Conservation (phyloP, 768 basidiomycete species). For the Xerocomellus amylosporus region DNA sequence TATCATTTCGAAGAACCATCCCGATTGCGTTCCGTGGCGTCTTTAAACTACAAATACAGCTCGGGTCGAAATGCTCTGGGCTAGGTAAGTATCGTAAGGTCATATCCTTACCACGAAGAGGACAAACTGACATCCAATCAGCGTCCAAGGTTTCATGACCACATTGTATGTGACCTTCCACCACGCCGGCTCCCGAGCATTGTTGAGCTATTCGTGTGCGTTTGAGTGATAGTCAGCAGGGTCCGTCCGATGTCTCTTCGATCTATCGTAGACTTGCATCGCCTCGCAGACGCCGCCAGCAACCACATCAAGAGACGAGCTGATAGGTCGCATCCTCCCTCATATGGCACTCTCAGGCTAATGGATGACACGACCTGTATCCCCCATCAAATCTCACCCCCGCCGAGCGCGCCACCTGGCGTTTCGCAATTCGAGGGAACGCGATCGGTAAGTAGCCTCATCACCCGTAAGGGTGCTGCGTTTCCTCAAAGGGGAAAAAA, state of each 20-base stretch:
- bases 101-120: background rate
- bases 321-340: slow-evolving; percentile 30
- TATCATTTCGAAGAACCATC: too few relatives aligned
- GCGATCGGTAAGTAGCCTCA: slow-evolving; percentile 35
- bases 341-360: slow-evolving; percentile 35
- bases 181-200: background rate
- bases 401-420: slow-evolving; percentile 30
- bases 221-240: too few relatives aligned
- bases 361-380: slow-evolving; percentile 29
- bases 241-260: background rate
- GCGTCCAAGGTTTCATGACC: background rate
- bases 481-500: background rate
- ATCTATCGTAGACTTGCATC: background rate
- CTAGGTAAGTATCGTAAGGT: background rate
- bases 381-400: slow-evolving; percentile 15
- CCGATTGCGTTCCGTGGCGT: background rate
- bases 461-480: background rate
- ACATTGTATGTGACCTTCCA: background rate
- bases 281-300: slow-evolving; percentile 3
- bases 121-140: background rate
- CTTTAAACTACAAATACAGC: background rate
- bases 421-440: slow-evolving; percentile 41
- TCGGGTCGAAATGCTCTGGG: too few relatives aligned
- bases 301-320: slow-evolving; percentile 20
- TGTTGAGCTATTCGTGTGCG: background rate